Evolutionary conservation across 495 filamentous ascomycete species (phyloP), one percentile per base, ranked within the genome.

Genomic region (Cercophora sp.): DNA sequence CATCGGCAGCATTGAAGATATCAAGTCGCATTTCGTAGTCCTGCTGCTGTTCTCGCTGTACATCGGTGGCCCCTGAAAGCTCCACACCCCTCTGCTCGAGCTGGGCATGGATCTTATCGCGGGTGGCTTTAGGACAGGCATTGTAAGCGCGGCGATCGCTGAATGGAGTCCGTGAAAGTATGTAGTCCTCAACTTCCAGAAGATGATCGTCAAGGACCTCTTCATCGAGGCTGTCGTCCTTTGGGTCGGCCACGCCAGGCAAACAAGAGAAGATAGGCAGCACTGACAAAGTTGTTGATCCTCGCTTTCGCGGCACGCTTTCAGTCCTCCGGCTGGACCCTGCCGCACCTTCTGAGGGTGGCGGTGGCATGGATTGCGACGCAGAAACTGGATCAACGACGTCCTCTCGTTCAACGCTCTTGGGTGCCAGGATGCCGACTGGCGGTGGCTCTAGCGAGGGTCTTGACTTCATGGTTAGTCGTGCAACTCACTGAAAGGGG

Each of bases 1-100:
- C 34, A 13, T 71, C 65, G 5, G 65, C 63, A 8, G 52, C 54
- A 48, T 64, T 69, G 39, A 42, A 42, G 8, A 42, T 68, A 56
- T 62, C 59, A 22, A 68, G 55, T 22, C 41, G 61, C n/a, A 15
- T 47, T 15, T 68, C 59, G 31, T 63, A 63, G 11, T 57, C 49
- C 35, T 36, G 37, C 34, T 48, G 58, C 13, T 36, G 18, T 18
- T 40, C 39, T 3, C 39, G 39, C 8, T 22, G 13, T 20, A 22
- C 39, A 22, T 42, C 19, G 3, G 8, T 22, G 39, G 4, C 20
- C 11, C 19, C 39, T 23, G 8, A 22, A 42, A 39, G 49, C 23
- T 55, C 40, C 4, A 44, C 50, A n/a, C 63, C 51, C 1, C 18
- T 39, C 13, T 44, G 22, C 27, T 57, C 57, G n/a, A 56, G 49